Base-by-base conservation (phyloP, 306 rosid genomes). In the Quercus robur region DNA sequence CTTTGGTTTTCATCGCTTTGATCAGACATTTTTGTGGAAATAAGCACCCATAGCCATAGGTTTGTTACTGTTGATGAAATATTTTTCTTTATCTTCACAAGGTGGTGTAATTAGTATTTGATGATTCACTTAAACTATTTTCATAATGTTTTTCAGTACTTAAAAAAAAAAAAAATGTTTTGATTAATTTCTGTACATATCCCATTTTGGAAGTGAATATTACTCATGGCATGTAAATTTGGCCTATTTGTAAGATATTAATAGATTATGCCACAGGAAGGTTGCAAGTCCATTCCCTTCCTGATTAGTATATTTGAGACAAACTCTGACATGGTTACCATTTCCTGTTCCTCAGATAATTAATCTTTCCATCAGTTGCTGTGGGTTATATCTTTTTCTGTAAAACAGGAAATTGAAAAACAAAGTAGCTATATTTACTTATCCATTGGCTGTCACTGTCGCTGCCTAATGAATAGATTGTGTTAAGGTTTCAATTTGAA, bases 401-500 rank as follows among this genome's bases (percentile, higher is more conserved):
- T 5, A 61, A 30, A 66, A 17, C 4, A 30, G 46, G 20, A 66
- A 66, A 17, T 66, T 3, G 6, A 33, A 8, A 31, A 6, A 31
- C 2, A 15, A 66, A 6, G 71, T 18, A 17, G 23, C 46, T 66
- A 4, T 66, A 66, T 6, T 33, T 17, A 17, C 49, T 31, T 33
- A 6, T 31, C 71, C 68, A 33, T 14, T 56, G 76, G 38, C 54
- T n/a, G 33, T 70, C 75, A 31, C 10, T 58, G 56, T 30, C 35
- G 1, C 3, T 2, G 51, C 21, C 9, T 20, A n/a, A 63, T 78
- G 25, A 49, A 17, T n/a, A 11, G 66, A 71, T 70, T 70, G 6
- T 67, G 52, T 57, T 84, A 17, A 62, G 33, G 72, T 71, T 75
- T 73, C 33, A 55, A 28, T 64, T 31, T 57, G 26, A 74, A 73